These are phyloP conservation scores for Candida oleophila DNA, from an alignment of 805 yeast species.

Conservation along the genomic window DNA sequence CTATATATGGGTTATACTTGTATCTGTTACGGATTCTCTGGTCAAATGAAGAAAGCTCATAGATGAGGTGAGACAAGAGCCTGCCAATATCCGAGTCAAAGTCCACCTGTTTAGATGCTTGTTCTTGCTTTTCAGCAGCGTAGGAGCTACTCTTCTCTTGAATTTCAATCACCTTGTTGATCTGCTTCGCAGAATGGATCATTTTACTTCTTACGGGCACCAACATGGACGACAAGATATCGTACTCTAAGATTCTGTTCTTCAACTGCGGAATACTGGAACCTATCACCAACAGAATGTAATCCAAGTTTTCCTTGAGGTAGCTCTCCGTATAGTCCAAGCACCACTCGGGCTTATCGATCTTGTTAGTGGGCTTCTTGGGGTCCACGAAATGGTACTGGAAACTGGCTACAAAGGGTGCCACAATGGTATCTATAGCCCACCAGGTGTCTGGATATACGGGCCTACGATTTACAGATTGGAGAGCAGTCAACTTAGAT, in stretches of 20 bases:
- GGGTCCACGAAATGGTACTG: slow-evolving; percentile 57
- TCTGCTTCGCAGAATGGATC: slow-evolving; percentile 15
- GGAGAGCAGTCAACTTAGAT: slow-evolving; percentile 27
- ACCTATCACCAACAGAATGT: slow-evolving; percentile 40
- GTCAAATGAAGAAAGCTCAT: slow-evolving; percentile 60
- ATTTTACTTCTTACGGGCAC: slow-evolving; percentile 46
- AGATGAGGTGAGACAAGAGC: slow-evolving; percentile 56
- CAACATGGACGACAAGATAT: slow-evolving; percentile 46
- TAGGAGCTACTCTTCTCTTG: background rate
- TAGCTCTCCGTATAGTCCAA: slow-evolving; percentile 49
- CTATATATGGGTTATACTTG: slow-evolving; percentile 44
- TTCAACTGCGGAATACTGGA: slow-evolving; percentile 20
- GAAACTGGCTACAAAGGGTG: slow-evolving; percentile 50
- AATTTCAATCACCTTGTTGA: slow-evolving; percentile 5
- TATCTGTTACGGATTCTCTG: slow-evolving; percentile 43
- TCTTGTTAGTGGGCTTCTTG: slow-evolving; percentile 56
- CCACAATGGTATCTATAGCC: slow-evolving; percentile 48
- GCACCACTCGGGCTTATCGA: slow-evolving; percentile 74
- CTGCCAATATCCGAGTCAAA: slow-evolving; percentile 27
- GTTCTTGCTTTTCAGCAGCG: slow-evolving; percentile 12
- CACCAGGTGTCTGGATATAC: slow-evolving; percentile 43
- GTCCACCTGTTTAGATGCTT: slow-evolving; percentile 25
- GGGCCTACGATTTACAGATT: slow-evolving; percentile 26
- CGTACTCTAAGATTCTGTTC: slow-evolving; percentile 31
- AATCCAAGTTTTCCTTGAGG: slow-evolving; percentile 36